A percentile compares a stretch with the other conserved stretches of the same genome.
Evolutionary conservation across 495 filamentous ascomycete species (phyloP).

Genomic region (Podospora fimiseda): DNA sequence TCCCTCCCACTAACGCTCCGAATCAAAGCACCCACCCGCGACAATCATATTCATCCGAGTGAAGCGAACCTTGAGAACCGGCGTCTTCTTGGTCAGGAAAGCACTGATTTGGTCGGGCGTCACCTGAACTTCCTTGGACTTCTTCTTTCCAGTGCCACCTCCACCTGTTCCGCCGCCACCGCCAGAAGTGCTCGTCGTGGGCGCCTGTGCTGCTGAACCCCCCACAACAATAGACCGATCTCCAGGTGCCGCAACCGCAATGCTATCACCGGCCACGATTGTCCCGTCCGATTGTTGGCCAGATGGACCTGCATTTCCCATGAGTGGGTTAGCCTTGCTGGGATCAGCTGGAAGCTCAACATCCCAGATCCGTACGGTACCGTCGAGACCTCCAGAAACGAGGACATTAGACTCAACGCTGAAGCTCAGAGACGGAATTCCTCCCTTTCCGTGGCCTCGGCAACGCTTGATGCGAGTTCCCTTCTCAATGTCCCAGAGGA

Average conservation of each 20-base stretch:
- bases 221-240: conserved; percentile 30
- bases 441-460: conserved; percentile 88
- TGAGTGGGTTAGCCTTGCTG: conserved; percentile 29
- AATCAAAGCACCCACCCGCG: conserved; percentile 73
- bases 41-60: conserved; percentile 89
- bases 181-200: conserved; percentile 22
- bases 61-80: conserved; percentile 88
- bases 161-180: conserved; percentile 35
- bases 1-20: conserved; percentile 29
- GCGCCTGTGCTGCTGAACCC: conserved; percentile 25
- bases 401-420: conserved; percentile 83
- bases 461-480: conserved; percentile 82
- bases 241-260: conserved; percentile 42
- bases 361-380: conserved; percentile 91
- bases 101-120: conserved; percentile 88
- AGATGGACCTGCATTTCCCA: conserved; percentile 34
- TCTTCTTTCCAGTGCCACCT: conserved; percentile 62
- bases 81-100: conserved; percentile 92
- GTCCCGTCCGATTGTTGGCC: conserved; percentile 54
- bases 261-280: conserved; percentile 38
- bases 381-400: conserved; percentile 84
- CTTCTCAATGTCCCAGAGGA: conserved; percentile 84
- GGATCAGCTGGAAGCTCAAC: conserved; percentile 56
- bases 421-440: conserved; percentile 88
- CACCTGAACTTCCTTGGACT: conserved; percentile 82